A percentile compares a stretch with the other conserved stretches of the same genome.
phyloP scores from a whole-genome alignment of 352 stramenopile genomes.

The Stephanocyclus meneghinianus region DNA sequence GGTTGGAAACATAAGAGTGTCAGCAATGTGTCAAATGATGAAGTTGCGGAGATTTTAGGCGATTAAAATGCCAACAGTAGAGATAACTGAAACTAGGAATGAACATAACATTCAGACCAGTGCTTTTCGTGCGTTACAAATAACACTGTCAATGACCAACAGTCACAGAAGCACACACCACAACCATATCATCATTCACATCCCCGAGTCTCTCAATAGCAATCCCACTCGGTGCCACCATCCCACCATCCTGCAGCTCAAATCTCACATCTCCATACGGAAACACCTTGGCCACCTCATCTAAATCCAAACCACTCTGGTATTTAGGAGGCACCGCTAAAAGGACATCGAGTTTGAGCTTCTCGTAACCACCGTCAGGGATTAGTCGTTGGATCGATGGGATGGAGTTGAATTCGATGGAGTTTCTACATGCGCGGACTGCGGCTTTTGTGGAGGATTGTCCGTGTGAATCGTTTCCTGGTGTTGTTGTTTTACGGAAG shows the following conservation, averaged over 20 bases:
- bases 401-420: constrained; percentile 85
- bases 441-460: constrained; percentile 58
- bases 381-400: constrained; percentile 75
- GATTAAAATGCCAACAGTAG: background rate
- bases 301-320: constrained; percentile 65
- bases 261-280: constrained; percentile 78
- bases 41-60: constrained; percentile 66
- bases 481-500: background rate
- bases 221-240: constrained; percentile 79
- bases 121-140: background rate
- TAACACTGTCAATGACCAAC: constrained; percentile 67
- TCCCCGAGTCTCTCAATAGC: constrained; percentile 81
- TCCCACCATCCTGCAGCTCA: constrained; percentile 80
- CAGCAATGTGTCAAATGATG: constrained; percentile 62
- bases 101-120: background rate
- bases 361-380: constrained; percentile 66
- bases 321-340: constrained; percentile 78
- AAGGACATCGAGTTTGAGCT: constrained; percentile 64
- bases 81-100: background rate
- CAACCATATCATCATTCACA: constrained; percentile 80
- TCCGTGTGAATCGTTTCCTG: constrained; percentile 56
- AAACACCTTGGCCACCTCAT: constrained; percentile 72
- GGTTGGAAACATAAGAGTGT: constrained; percentile 65
- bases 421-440: constrained; percentile 78
- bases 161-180: constrained; percentile 76